Base-by-base conservation (phyloP, 257 asterid species). In the Cynanchum wilfordii region DNA sequence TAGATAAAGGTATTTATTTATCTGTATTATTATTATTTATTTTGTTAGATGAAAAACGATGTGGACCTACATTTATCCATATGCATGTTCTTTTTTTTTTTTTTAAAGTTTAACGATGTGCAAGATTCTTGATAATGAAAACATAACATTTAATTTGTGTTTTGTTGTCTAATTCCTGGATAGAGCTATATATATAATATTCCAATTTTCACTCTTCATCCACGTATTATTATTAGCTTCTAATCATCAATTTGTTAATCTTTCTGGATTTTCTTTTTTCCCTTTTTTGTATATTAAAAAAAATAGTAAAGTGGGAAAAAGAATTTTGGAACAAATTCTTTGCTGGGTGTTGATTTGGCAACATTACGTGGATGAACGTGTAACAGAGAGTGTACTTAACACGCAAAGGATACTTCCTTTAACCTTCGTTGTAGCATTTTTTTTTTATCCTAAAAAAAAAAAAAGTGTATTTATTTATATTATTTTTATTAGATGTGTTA, bases 291-390 rank as follows among this genome's bases (percentile, higher is more conserved):
- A n/a, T n/a, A n/a, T n/a, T n/a, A n/a, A n/a, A n/a, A n/a, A n/a
- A n/a, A n/a, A n/a, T n/a, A n/a, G n/a, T 30, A 33, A 33, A 63
- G 9, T 15, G 6, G 6, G 15, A 9, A 15, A 20, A 16, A 40
- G 29, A 70, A 70, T 5, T 10, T 70, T 20, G 8, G 45, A 25
- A 58, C 17, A 72, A 58, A 57, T 72, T 58, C 68, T 25, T 72
- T 57, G 56, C 44, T 22, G 11, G 47, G 24, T 44, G 55, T 40
- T 42, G 57, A 38, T 38, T 40, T 42, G 56, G 57, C 67, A 42
- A 62, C 15, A 4, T 40, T 17, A 27, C 36, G 42, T 58, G 67
- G 71, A 42, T 7, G n/a, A n/a, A 66, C 54, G 22, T 11, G 50
- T 15, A 17, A n/a, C n/a, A 0, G 2, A 17, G 24, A 6, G 10